Evolutionary conservation across 2,329 filamentous ascomycete species (phyloP), one percentile per base, ranked within the genome.

Genomic region (Aspergillus chevalieri): DNA sequence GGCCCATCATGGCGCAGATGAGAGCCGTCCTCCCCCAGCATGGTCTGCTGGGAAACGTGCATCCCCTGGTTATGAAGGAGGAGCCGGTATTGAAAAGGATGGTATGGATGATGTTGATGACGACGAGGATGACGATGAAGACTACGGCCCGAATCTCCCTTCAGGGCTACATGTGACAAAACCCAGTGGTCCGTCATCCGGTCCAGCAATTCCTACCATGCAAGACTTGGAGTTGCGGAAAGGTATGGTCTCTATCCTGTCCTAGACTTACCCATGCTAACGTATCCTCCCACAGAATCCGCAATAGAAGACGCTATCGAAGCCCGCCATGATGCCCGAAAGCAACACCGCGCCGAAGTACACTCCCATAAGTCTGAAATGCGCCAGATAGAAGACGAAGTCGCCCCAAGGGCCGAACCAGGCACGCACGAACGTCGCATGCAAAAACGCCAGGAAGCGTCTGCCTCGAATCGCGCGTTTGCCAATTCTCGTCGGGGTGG

Each of bases 371-470:
- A 65, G 47, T 54, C 65, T 4, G 61, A 64, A 42, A 39, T 67
- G 12, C 64, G 63, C 41, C 57, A 65, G 8, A 52, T 71, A 33
- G 56, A 71, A 59, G 89, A 96, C 12, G 91, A 96, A 56, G 73
- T 96, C 0, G 82, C 78, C 0, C 91, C 92, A 0, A 87, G 89
- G 9, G 89, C 92, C 0, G 89, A 93, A 52, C 74, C 90, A 0
- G 90, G 91, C 0, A 87, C 87, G 1, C 83, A 84, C 43, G 92
- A 95, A 71, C 83, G 92, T 9, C 81, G 83, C 62, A 77, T 97
- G 1, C 92, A 98, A 73, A 96, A 96, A 78, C 85, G 84, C 56
- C 80, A 79, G 30, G 86, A 87, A 54, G 75, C 80, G 4, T 86
- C 86, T 26, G 84, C 85, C 6, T 82, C 85, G 57, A 85, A 94